Evolutionary conservation across 305 asterid genomes (phyloP), one percentile per base, ranked within the genome.

Genomic region (Striga hermonthica): DNA sequence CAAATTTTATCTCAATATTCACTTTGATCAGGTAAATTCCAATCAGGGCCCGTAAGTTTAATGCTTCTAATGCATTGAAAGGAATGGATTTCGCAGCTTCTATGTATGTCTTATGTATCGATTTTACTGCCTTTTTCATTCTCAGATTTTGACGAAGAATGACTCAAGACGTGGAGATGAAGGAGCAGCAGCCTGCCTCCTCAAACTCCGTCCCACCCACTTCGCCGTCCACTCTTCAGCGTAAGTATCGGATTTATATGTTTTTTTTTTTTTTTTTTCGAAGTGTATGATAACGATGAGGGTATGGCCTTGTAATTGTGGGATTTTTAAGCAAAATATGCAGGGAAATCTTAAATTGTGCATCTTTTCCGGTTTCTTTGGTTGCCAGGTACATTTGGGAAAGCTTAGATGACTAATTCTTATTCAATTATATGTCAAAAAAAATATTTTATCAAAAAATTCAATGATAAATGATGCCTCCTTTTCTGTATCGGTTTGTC

Each of bases 161-260:
- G 97, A 86, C 91, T 69, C 89, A 81, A 78, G 98, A 89, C 68
- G 80, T 86, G 66, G 96, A 92, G 84, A 89, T 89, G 95, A 80
- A 86, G 74, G 95, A 87, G 79, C 88, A 89, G 57, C 74, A 64
- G 66, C 77, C 86, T 1, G 79, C 81, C 44, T 75, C 82, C 11
- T 75, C 88, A 67, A 68, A 80, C 72, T 54, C 83, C 50, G 39
- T 74, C 36, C 9, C 80, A 52, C 14, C 86, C n/a, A 45, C 80
- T 59, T 70, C 79, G 45, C 86, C 89, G 5, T 66, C 91, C 7
- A 72, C 74, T 71, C 72, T 89, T 39, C 88, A 83, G 74, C 77
- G 96, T 92, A 59, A 68, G 83, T 76, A 2, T 60, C 60, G 34
- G 28, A 44, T 60, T 10, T 52, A 1, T 28, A 57, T 58, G 45